phyloP scores from a whole-genome alignment of 495 filamentous ascomycete genomes.

The Xylaria castorea region DNA sequence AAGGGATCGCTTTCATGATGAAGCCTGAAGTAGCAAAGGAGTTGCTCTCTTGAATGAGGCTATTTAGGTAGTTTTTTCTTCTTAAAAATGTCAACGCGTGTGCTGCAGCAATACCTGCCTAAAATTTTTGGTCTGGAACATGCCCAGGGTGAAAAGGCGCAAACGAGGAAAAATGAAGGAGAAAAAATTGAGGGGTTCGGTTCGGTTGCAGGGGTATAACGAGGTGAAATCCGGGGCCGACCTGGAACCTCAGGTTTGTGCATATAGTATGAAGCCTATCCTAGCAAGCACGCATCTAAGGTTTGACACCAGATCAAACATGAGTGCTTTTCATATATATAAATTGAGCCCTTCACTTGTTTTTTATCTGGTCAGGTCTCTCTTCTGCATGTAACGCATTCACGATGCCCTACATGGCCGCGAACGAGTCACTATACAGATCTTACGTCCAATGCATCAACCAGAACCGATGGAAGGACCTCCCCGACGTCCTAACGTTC shows the following conservation, averaged over 20 bases:
- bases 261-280: background rate
- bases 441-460: conserved; percentile 31
- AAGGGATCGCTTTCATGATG: conserved; percentile 52
- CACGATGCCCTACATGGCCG: conserved; percentile 17
- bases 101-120: background rate
- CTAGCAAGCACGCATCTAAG: background rate
- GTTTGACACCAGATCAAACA: background rate
- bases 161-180: background rate
- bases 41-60: conserved; percentile 32
- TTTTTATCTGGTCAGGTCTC: background rate
- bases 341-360: background rate
- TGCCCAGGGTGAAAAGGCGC: background rate
- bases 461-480: conserved; percentile 32
- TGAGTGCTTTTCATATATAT: background rate
- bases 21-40: conserved; percentile 40
- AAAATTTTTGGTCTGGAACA: background rate
- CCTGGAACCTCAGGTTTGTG: background rate
- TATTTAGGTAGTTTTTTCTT: background rate
- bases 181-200: conserved; percentile 5
- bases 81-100: background rate
- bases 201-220: background rate
- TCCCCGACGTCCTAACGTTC: conserved; percentile 32
- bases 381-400: background rate
- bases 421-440: conserved; percentile 30
- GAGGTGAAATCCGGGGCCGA: background rate